Evolutionary conservation across 495 filamentous ascomycete species (phyloP).

Genomic region (Collariella sp.): DNA sequence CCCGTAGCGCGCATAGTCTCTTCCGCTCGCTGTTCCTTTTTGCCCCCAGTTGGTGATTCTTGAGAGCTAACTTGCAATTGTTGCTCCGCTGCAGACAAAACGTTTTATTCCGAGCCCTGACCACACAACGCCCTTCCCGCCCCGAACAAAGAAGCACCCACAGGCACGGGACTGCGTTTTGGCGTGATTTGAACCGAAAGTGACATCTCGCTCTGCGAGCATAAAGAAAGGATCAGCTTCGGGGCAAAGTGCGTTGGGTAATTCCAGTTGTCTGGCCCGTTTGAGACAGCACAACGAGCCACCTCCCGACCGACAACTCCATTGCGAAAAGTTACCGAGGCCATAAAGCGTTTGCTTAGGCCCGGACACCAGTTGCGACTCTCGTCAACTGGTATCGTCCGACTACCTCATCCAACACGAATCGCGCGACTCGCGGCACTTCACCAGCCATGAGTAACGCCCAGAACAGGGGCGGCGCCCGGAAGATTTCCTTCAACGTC

Average conservation of each 20-base stretch:
- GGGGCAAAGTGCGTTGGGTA: neutral
- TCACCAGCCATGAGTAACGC: conserved; percentile 25
- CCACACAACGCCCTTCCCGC: neutral
- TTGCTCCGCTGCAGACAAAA: conserved; percentile 6
- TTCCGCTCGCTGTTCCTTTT: neutral
- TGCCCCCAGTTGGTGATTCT: neutral
- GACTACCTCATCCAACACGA: neutral
- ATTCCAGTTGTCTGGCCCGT: neutral
- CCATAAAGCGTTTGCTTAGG: neutral
- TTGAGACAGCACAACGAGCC: neutral
- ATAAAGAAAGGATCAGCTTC: neutral
- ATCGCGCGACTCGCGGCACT: neutral
- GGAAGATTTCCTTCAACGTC: conserved; percentile 99
- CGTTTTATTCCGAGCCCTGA: neutral
- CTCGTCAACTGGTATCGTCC: neutral
- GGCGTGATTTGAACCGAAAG: neutral
- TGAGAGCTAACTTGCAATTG: conserved; percentile 4
- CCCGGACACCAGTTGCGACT: too few relatives aligned
- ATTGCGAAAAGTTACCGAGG: neutral
- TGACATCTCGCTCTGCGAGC: neutral
- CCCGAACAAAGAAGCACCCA: conserved; percentile 12
- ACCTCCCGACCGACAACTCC: too few relatives aligned
- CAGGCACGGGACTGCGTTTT: neutral
- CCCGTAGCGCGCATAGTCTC: neutral
- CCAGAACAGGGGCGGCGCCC: conserved; percentile 45